phyloP scores from a whole-genome alignment of 169 alveolate genomes.

The Plasmodium inui region DNA sequence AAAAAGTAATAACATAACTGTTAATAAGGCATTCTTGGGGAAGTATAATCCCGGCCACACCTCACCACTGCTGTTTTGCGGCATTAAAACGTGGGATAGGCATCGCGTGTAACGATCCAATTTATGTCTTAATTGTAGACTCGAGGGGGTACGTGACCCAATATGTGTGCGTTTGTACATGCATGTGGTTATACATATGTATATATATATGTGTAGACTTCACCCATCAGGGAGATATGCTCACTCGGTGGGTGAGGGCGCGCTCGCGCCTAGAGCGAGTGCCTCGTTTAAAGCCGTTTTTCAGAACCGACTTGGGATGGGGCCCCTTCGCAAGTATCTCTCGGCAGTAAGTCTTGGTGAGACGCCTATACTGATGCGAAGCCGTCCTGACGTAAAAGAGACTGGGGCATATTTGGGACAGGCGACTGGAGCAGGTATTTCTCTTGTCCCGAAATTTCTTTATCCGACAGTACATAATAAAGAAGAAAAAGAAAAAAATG shows the following conservation, averaged over 20 bases:
- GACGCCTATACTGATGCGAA: slow-evolving; percentile 27
- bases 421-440: neutral
- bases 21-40: neutral
- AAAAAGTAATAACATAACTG: neutral
- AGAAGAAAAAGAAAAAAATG: slow-evolving; percentile 19
- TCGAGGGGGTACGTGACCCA: neutral
- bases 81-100: neutral
- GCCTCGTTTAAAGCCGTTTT: neutral
- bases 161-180: neutral
- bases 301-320: neutral
- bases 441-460: neutral
- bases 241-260: neutral
- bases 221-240: neutral
- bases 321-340: neutral
- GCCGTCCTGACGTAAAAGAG: slow-evolving; percentile 49
- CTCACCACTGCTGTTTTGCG: neutral
- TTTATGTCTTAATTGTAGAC: neutral
- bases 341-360: neutral
- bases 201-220: neutral
- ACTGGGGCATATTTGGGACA: slow-evolving; percentile 29
- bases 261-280: neutral
- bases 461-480: slow-evolving; percentile 11
- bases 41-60: neutral
- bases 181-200: neutral
- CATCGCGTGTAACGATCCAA: neutral